These are phyloP conservation scores for Chytriomyces sp. DNA, from an alignment of 192 early-diverging fungal genomes.

Conservation along the genomic window DNA sequence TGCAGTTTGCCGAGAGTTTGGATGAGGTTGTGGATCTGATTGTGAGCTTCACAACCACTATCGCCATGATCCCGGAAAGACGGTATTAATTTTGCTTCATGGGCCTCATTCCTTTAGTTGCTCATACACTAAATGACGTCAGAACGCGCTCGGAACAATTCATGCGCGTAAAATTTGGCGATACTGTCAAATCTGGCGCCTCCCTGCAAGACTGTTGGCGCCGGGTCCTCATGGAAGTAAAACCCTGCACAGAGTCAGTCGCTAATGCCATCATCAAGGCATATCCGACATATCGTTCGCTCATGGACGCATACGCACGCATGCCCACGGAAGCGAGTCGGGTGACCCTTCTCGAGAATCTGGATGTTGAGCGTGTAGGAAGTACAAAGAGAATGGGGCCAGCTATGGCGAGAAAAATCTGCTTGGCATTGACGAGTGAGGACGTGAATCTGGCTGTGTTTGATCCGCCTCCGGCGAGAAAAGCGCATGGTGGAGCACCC, in stretches of 20 bases:
- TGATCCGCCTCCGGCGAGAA: slow-evolving; percentile 23
- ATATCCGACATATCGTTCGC: slow-evolving; percentile 23
- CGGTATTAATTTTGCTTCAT: slow-evolving; percentile 13
- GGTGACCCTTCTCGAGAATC: slow-evolving; percentile 21
- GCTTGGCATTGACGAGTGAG: slow-evolving; percentile 9
- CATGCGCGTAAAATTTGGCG: slow-evolving; percentile 28
- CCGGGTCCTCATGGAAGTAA: slow-evolving; percentile 27
- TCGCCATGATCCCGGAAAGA: slow-evolving; percentile 30
- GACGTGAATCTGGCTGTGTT: slow-evolving; percentile 9
- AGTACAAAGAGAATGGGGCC: slow-evolving; percentile 12
- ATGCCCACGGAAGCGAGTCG: not conserved
- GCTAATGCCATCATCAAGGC: slow-evolving; percentile 21
- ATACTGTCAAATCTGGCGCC: slow-evolving; percentile 32
- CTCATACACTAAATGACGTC: not conserved
- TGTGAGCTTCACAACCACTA: slow-evolving; percentile 17
- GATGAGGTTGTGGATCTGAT: slow-evolving; percentile 15
- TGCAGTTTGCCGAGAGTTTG: slow-evolving; percentile 13
- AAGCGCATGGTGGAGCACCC: not conserved
- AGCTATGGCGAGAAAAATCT: slow-evolving; percentile 18
- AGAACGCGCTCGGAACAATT: slow-evolving; percentile 26
- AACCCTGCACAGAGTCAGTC: slow-evolving; percentile 14
- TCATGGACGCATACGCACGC: slow-evolving; percentile 14
- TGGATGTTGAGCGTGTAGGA: slow-evolving; percentile 1
- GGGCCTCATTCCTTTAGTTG: not conserved
- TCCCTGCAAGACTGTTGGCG: slow-evolving; percentile 23